Evolutionary conservation across 148 eudicot genomes (phyloP), one percentile per base, ranked within the genome.

Genomic region (Euryodendron excelsum): DNA sequence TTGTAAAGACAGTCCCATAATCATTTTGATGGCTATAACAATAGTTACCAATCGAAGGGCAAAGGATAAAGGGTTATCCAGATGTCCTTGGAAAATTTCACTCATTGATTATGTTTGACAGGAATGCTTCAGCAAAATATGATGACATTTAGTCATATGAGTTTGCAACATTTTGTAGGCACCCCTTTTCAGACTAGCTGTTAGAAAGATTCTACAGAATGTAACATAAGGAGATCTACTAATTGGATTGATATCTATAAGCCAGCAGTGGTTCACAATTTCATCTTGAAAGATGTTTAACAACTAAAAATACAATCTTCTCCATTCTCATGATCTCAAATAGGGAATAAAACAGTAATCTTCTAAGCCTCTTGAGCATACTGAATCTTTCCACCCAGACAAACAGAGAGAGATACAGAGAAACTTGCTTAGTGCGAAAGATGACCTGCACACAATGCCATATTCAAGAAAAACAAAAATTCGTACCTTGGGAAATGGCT

Each of bases 401-500:
- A 20, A 56, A 4, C 53, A 74, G 13, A 55, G 36, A 74, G 11
- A 11, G 66, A 8, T 41, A 33, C 27, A 55, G 25, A 48, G 23
- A 7, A 14, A 27, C 4, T 23, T 23, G 5, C 36, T 27, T 4
- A 1, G 6, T 20, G 11, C 17, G 45, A 61, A 61, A 77, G 58
- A 80, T 50, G 69, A 69, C 28, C 30, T 27, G n/a, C 17, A 21
- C 50, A 28, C 34, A 8, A 39, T 17, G 20, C 21, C 58, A 45
- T 78, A 28, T 11, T 37, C n/a, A 61, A 75, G 27, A 37, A 67
- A 23, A 52, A 53, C 37, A 48, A 13, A 48, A 56, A 50, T 7
- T 14, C 12, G 23, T 86, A 93, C 99, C 98, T 91, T 86, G 8
- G 99, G 99, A 83, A 93, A 93, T 80, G 93, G 87, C 87, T 87